These are phyloP conservation scores for Aspergillus sp. DNA, from an alignment of 2,329 filamentous ascomycete species.

Conservation along the genomic window DNA sequence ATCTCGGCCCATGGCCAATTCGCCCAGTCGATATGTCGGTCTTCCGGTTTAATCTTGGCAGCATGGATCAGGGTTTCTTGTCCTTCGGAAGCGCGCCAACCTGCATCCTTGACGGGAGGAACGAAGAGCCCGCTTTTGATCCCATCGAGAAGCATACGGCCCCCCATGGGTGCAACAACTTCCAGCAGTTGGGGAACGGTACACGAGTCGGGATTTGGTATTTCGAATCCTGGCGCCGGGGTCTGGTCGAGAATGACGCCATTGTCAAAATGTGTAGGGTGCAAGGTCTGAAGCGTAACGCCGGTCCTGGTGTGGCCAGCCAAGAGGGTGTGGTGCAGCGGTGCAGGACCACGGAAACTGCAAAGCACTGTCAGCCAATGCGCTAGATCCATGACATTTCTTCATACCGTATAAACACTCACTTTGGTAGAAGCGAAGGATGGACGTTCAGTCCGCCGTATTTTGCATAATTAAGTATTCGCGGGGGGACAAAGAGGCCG, in stretches of 20 bases:
- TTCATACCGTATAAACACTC: slow-evolving; percentile 22
- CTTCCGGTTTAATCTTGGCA: slow-evolving; percentile 59
- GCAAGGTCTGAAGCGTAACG: slow-evolving; percentile 77
- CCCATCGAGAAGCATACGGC: slow-evolving; percentile 58
- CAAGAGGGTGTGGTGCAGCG: slow-evolving; percentile 76
- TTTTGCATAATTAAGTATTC: slow-evolving; percentile 58
- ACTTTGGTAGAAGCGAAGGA: slow-evolving; percentile 82
- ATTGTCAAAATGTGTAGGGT: slow-evolving; percentile 66
- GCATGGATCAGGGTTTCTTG: slow-evolving; percentile 44
- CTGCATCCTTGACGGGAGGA: slow-evolving; percentile 42
- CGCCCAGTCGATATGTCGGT: slow-evolving; percentile 54
- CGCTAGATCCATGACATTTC: not conserved
- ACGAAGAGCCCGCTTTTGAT: slow-evolving; percentile 57
- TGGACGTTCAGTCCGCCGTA: slow-evolving; percentile 93
- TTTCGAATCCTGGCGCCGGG: slow-evolving; percentile 43
- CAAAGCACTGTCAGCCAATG: not conserved
- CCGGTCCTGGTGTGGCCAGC: slow-evolving; percentile 54
- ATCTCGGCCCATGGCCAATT: slow-evolving; percentile 48
- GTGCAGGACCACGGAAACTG: slow-evolving; percentile 74
- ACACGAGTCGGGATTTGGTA: slow-evolving; percentile 40
- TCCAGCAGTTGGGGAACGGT: slow-evolving; percentile 44
- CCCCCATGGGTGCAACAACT: slow-evolving; percentile 55
- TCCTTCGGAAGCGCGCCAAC: slow-evolving; percentile 16
- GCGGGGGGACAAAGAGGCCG: slow-evolving; percentile 73
- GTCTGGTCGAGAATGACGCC: slow-evolving; percentile 68